Evolutionary conservation across 179 eudicot genomes (phyloP).

Genomic region (Heliamphora pulchella): DNA sequence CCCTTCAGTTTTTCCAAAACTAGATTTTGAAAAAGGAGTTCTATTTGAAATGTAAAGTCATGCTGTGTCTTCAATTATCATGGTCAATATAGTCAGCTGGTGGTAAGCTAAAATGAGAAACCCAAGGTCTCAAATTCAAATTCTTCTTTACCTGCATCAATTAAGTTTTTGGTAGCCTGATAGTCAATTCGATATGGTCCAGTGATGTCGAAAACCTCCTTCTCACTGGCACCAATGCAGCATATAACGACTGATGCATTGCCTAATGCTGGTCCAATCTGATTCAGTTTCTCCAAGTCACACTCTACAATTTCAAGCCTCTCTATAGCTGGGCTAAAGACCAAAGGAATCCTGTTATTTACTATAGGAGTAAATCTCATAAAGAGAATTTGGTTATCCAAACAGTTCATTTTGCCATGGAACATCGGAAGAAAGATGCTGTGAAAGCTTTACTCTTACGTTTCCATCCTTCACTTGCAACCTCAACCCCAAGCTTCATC

Average conservation of each 20-base stretch:
- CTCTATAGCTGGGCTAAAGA: conserved; percentile 97
- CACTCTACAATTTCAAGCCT: conserved; percentile 88
- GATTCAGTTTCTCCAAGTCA: conserved; percentile 60
- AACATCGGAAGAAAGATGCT: conserved; percentile 1
- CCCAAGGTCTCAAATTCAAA: conserved; percentile 3
- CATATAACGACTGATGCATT: conserved; percentile 71
- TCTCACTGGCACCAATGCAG: conserved; percentile 94
- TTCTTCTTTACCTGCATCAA: conserved; percentile 65
- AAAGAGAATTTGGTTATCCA: neutral
- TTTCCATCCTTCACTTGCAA: conserved; percentile 30
- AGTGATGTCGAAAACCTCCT: conserved; percentile 73
- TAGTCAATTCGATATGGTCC: conserved; percentile 91
- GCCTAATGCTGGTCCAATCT: conserved; percentile 62
- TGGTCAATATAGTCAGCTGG: neutral
- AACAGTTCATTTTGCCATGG: neutral
- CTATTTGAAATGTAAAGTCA: neutral
- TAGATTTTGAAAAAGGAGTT: neutral
- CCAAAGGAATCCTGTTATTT: conserved; percentile 49
- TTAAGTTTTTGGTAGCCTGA: conserved; percentile 70
- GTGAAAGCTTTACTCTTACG: conserved; percentile 37
- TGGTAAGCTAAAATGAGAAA: neutral
- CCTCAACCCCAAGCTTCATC: conserved; percentile 47
- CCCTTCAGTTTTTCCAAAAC: neutral
- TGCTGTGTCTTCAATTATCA: neutral
- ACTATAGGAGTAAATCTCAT: conserved; percentile 7